Evolutionary conservation across 2,329 filamentous ascomycete genomes (phyloP).

Genomic region (Microascus cirrosus): DNA sequence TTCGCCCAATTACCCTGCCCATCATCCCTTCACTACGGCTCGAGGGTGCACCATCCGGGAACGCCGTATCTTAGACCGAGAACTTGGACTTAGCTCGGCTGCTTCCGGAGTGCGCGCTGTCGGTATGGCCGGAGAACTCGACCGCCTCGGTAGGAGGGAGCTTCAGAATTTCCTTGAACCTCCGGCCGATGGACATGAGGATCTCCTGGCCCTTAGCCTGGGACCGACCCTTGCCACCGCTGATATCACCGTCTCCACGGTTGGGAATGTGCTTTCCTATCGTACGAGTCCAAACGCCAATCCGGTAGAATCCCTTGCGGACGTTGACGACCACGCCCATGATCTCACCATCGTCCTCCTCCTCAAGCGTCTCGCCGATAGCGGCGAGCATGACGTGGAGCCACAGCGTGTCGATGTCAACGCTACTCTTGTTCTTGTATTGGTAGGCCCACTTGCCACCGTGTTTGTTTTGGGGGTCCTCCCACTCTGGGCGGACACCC

Average conservation of each 20-base stretch:
- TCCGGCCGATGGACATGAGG: constrained; percentile 70
- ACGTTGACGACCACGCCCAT: constrained; percentile 99
- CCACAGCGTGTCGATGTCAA: constrained; percentile 93
- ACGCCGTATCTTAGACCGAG: constrained; percentile 47
- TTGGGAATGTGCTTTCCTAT: constrained; percentile 74
- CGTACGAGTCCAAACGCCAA: constrained; percentile 94
- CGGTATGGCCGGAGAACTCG: constrained; percentile 95
- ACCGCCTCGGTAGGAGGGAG: constrained; percentile 66
- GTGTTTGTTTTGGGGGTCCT: constrained; percentile 97
- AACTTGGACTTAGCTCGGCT: constrained; percentile 95
- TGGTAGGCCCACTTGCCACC: constrained; percentile 98
- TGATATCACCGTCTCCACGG: constrained; percentile 61
- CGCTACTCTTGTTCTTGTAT: constrained; percentile 88
- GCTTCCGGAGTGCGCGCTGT: constrained; percentile 84
- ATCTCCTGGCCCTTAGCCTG: constrained; percentile 76
- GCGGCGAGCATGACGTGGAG: constrained; percentile 93
- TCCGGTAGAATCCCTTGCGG: constrained; percentile 94
- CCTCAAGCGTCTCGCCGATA: constrained; percentile 95
- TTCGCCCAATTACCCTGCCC: neutral
- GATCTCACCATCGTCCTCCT: constrained; percentile 88
- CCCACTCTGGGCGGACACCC: constrained; percentile 95
- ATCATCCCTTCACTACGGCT: neutral
- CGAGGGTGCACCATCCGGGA: neutral
- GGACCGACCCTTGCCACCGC: constrained; percentile 67
- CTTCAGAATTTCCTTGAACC: constrained; percentile 87